Evolutionary conservation across 331 rosid species (phyloP).

Genomic region (Rosa hybrid): DNA sequence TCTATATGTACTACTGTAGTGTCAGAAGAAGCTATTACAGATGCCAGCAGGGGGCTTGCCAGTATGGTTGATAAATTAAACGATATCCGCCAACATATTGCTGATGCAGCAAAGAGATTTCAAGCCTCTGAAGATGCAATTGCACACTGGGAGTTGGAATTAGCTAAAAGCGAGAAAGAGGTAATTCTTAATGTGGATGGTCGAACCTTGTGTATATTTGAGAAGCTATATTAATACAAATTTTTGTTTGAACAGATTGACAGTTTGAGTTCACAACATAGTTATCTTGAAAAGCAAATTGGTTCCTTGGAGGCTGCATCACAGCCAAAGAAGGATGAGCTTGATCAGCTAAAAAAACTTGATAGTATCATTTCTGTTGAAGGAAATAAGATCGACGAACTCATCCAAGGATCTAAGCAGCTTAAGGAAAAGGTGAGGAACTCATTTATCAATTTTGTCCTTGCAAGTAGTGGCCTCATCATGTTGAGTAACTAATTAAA

Average conservation of each 20-base stretch:
- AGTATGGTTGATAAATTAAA: slow-evolving; percentile 46
- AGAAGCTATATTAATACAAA: too few relatives aligned
- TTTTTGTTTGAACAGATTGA: slow-evolving; percentile 53
- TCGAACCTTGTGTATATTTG: slow-evolving; percentile 9
- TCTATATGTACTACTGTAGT: slow-evolving; percentile 72
- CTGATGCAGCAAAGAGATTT: slow-evolving; percentile 52
- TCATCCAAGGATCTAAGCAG: slow-evolving; percentile 58
- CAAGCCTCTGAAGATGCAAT: slow-evolving; percentile 65
- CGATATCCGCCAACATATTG: slow-evolving; percentile 53
- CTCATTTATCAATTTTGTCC: slow-evolving; percentile 17
- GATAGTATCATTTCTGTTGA: too few relatives aligned
- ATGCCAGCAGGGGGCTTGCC: slow-evolving; percentile 67
- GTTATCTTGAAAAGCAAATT: slow-evolving; percentile 80
- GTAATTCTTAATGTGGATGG: slow-evolving; percentile 36
- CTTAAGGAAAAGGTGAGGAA: slow-evolving; percentile 76
- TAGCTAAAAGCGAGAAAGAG: slow-evolving; percentile 84
- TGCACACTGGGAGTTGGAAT: slow-evolving; percentile 67
- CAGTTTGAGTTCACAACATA: slow-evolving; percentile 66
- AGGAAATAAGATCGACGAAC: too few relatives aligned
- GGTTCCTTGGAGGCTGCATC: slow-evolving; percentile 78
- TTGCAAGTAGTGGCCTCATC: slow-evolving; percentile 20
- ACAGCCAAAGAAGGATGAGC: slow-evolving; percentile 65
- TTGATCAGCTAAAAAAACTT: slow-evolving; percentile 30
- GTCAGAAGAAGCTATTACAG: slow-evolving; percentile 65
- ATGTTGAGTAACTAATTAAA: background rate